Evolutionary conservation across 1,284 basidiomycete genomes (phyloP), one percentile per base, ranked within the genome.

Genomic region (Inonotus obliquus): DNA sequence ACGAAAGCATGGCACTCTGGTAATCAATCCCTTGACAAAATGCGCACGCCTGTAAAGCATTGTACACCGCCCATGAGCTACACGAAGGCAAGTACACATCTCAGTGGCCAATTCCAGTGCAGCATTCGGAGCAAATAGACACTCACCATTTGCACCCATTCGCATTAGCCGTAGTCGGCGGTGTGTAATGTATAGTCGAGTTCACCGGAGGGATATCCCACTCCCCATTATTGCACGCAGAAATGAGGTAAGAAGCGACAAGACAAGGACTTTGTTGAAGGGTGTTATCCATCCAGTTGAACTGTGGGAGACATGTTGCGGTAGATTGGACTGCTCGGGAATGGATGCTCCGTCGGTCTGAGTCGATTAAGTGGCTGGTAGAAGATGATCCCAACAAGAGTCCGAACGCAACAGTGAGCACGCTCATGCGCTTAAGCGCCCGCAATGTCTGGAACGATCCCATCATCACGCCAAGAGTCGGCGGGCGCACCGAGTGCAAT

Each of bases 61-160:
- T 64, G 59, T 64, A 64, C n/a, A 47, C 59, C n/a, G 59, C 63
- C 63, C 63, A 64, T 13, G 63, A 64, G 21, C 63, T 63, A 25
- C 10, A 53, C n/a, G n/a, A 21, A 5, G 13, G 41, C 29, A 14
- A 14, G 11, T 38, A 4, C 49, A 59, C 17, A 2, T 2, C 17
- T 44, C 7, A n/a, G 1, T 9, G 2, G 3, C n/a, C 38, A 44
- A 44, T 11, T n/a, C n/a, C 6, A 44, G 19, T 21, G 17, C 17
- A 14, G 10, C 4, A 13, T 9, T 25, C 25, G n/a, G n/a, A 38
- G n/a, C 11, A 25, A 32, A 45, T 32, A 17, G 35, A 11, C 17
- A 23, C 60, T 29, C 27, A 61, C 60, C 60, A 63, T 23, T 25
- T 21, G 38, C 63, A 64, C 13, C 29, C 38, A 32, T 57, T 61